These are phyloP conservation scores for Rhizopogon vesiculosus DNA, from an alignment of 768 basidiomycete genomes.

Conservation along the genomic window DNA sequence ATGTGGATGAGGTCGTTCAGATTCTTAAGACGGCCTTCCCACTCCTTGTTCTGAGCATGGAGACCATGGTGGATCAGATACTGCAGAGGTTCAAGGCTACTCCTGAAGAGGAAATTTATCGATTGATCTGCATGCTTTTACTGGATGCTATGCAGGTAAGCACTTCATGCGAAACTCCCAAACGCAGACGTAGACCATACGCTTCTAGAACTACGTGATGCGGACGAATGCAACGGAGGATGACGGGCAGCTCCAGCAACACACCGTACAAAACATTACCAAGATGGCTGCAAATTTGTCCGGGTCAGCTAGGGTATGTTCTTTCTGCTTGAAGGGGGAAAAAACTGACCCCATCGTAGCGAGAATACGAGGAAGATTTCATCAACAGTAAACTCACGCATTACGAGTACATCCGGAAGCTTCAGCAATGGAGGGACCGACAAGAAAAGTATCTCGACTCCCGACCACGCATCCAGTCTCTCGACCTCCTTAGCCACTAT, in stretches of 20 bases:
- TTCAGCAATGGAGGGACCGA: conserved; percentile 91
- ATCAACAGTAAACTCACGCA: conserved; percentile 71
- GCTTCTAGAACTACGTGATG: conserved; percentile 56
- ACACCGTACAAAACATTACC: conserved; percentile 50
- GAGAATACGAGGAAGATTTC: conserved; percentile 91
- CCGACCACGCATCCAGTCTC: conserved; percentile 75
- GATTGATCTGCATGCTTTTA: conserved; percentile 81
- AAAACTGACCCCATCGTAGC: conserved; percentile 37
- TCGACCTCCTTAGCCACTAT: conserved; percentile 88
- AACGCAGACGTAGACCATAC: background rate
- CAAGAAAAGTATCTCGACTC: conserved; percentile 83
- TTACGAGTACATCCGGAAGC: conserved; percentile 81
- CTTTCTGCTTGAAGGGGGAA: background rate
- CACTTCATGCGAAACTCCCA: background rate
- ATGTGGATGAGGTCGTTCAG: conserved; percentile 90
- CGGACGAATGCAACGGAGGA: conserved; percentile 66
- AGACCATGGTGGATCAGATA: conserved; percentile 96
- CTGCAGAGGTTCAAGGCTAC: conserved; percentile 82
- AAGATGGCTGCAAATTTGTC: conserved; percentile 62
- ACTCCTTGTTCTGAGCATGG: conserved; percentile 88
- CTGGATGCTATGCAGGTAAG: conserved; percentile 82
- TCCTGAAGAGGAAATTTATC: conserved; percentile 91
- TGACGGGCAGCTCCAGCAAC: conserved; percentile 54
- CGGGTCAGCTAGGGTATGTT: conserved; percentile 51
- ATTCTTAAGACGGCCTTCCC: conserved; percentile 96